Evolutionary conservation across 2,329 filamentous ascomycete genomes (phyloP), one percentile per base, ranked within the genome.

Genomic region (Pezicula rhizophila): DNA sequence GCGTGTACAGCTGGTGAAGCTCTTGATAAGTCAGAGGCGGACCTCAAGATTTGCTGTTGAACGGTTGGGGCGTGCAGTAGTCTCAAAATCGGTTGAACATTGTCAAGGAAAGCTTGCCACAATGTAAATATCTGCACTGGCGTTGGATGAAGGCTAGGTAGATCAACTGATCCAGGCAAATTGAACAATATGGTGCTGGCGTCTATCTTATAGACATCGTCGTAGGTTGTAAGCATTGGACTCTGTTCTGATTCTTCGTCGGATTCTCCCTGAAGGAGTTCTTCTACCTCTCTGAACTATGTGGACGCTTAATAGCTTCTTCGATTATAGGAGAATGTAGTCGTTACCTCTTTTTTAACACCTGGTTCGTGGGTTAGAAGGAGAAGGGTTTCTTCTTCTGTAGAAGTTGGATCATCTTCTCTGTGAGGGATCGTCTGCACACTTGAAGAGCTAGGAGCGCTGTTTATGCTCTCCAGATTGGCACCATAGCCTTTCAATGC

Each of bases 21-120:
- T 20, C 49, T 52, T 25, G 73, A 67, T 5, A 80, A 61, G 46
- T 80, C 73, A 3, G 76, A 73, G 33, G 75, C 76, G 7, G 81
- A 81, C 49, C 82, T 78, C 45, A 87, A 77, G 35, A 88, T 76
- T 46, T 76, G 76, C n/a, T 68, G 70, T 60, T 87, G 83, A 1
- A 87, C 67, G 1, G 76, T 85, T 1, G 82, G 82, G 0, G 79
- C 77, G 59, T 88, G 84, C 0, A 80, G 83, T 48, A 87, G 71
- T 59, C 86, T 87, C 42, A 86, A 70, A 5, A 89, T 62, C 0
- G 84, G 82, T 56, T 87, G 82, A 56, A 87, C 78, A 57, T 86
- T 86, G 53, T 81, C 77, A 38, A 87, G 73, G 60, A 85, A 88
- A 14, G 79, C 73, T 64, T 87, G 82, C 84, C 84, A 88, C 15